Evolutionary conservation across 768 basidiomycete species (phyloP), one percentile per base, ranked within the genome.

Genomic region (Mrakia frigida): DNA sequence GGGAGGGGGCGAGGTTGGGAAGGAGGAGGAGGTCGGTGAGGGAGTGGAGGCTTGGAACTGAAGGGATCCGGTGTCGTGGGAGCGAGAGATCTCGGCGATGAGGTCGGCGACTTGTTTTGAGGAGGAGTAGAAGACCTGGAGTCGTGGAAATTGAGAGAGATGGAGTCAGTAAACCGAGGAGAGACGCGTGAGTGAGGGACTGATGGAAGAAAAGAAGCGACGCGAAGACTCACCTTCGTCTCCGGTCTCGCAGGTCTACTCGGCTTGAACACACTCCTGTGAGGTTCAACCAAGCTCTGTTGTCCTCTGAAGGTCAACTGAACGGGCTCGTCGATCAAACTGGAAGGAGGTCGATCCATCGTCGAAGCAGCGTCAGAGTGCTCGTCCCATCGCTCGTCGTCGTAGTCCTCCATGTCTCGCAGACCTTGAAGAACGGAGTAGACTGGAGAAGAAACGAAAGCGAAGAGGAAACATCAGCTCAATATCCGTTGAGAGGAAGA

Each of bases 401-500:
- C 74, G 69, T 69, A n/a, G 70, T 77, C 75, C 1, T 52, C 70
- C 46, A 72, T 59, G 61, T 73, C 70, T 52, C 75, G 59, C 1
- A 77, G 63, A 35, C 75, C 75, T 13, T 70, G 68, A 13, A 77
- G 70, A 31, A 77, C 75, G 33, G 70, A 72, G 65, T 77, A 77
- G 13, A 68, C 63, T 31, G 23, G 5, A n/a, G n/a, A n/a, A n/a
- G 31, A 16, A n/a, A 33, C 0, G 63, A 39, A 6, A 21, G 18
- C 2, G 16, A 31, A 31, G 33, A 33, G 14, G 23, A 65, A 13
- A 28, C 9, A 33, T 33, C 35, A 65, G 63, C 11, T 31, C 9
- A 11, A 11, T 6, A 14, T 65, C 25, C 21, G 33, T 11, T 13
- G 16, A 31, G 4, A 10, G 1, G 61, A 65, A 14, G 33, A 39